phyloP scores from a whole-genome alignment of 768 basidiomycete genomes.

The Mycena polygramma region DNA sequence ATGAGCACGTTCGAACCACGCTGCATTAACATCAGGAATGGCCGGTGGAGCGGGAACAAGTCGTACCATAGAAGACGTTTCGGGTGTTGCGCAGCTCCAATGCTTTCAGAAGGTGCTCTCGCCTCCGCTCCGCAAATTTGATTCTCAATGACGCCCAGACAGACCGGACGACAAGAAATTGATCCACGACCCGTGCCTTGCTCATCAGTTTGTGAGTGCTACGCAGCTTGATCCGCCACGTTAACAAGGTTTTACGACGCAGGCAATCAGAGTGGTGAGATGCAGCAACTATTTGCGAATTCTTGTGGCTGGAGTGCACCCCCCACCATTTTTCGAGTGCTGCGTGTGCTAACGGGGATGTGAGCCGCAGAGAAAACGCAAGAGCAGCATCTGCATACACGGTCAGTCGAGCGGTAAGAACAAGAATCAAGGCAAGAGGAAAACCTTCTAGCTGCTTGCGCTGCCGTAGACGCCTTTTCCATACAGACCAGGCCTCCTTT shows the following conservation, averaged over 20 bases:
- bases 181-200: constrained; percentile 67
- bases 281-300: constrained; percentile 61
- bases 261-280: constrained; percentile 61
- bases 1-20: constrained; percentile 33
- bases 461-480: constrained; percentile 61
- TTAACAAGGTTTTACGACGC: constrained; percentile 55
- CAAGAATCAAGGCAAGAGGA: constrained; percentile 12
- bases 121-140: constrained; percentile 57
- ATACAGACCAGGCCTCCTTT: constrained; percentile 61
- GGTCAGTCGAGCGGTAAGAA: constrained; percentile 26
- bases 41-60: neutral
- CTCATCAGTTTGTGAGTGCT: constrained; percentile 62
- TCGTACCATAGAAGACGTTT: constrained; percentile 51
- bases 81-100: constrained; percentile 56
- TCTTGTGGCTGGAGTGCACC: constrained; percentile 58
- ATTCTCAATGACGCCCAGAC: constrained; percentile 64
- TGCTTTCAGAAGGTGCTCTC: constrained; percentile 59
- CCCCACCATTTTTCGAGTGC: constrained; percentile 62
- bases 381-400: constrained; percentile 58
- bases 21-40: constrained; percentile 22
- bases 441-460: constrained; percentile 62
- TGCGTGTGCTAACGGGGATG: constrained; percentile 52
- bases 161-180: constrained; percentile 62
- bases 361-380: constrained; percentile 61
- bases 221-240: constrained; percentile 71